phyloP scores from a whole-genome alignment of 108 stramenopile genomes.

The Nitzschia inconspicua region DNA sequence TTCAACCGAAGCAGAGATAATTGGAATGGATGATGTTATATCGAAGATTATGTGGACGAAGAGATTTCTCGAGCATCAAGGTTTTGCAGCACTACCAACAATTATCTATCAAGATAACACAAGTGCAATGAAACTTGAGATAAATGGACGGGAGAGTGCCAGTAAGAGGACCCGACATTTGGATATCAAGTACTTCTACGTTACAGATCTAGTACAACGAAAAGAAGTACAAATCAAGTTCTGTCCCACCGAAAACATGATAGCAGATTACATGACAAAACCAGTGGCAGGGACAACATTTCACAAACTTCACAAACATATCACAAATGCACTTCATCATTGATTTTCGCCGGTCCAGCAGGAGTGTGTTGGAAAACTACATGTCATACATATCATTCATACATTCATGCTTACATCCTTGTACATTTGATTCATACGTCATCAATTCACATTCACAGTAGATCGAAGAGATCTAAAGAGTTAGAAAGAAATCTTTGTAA shows the following conservation, averaged over 20 bases:
- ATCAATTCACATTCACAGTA: too few relatives aligned
- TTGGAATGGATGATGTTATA: slow-evolving; percentile 33
- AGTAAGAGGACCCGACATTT: slow-evolving; percentile 32
- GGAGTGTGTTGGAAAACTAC: too few relatives aligned
- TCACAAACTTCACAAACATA: background rate
- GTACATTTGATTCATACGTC: too few relatives aligned
- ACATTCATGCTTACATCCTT: too few relatives aligned
- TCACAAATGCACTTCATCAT: too few relatives aligned
- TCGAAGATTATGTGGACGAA: slow-evolving; percentile 34
- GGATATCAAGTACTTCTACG: slow-evolving; percentile 42
- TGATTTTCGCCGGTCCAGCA: too few relatives aligned
- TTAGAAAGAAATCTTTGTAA: too few relatives aligned
- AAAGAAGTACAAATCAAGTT: slow-evolving; percentile 29
- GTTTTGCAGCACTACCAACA: slow-evolving; percentile 18
- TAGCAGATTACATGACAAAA: slow-evolving; percentile 41
- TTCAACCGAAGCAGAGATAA: slow-evolving; percentile 36
- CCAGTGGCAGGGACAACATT: slow-evolving; percentile 11
- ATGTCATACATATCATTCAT: too few relatives aligned
- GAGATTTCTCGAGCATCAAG: slow-evolving; percentile 43
- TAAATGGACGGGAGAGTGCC: slow-evolving; percentile 33
- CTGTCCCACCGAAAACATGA: slow-evolving; percentile 42
- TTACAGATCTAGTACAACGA: slow-evolving; percentile 26
- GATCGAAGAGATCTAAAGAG: too few relatives aligned
- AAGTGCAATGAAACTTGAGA: slow-evolving; percentile 42
- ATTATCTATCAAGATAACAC: slow-evolving; percentile 48